Base-by-base conservation (phyloP, 2,329 filamentous ascomycete species). In the Botrytis hyacinthi region DNA sequence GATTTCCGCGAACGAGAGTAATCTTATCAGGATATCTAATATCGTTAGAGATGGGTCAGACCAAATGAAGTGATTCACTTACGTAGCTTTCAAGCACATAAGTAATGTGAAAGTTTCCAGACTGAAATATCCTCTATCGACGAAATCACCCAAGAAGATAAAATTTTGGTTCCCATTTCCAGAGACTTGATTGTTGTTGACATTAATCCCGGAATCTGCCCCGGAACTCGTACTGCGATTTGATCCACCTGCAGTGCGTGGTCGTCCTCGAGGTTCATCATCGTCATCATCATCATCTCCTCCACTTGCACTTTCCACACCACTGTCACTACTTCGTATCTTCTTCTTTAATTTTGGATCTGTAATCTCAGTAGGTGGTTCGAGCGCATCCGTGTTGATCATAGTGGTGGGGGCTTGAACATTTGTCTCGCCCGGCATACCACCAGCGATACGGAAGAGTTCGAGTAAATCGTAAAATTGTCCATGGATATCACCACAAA, bases 381-480 rank as follows among this genome's bases (percentile, higher is more conserved):
- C 95, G 79, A 98, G 91, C 81, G 97, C 94, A 77, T 93, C 93
- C n/a, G 94, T 92, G 70, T 89, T 95, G 81, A 98, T 97, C 76
- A 94, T 88, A 16, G 90, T 89, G 14, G 91, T 90, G 26, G 92
- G 91, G 22, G 88, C 84, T 80, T 94, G 88, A 40, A 90, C 87
- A 75, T 91, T 88, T 57, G 89, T 88, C 79, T 97, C 93, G 79
- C 94, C 94, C 18, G 96, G 96, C 93, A 98, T 98, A 77, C 96
- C 96, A 75, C 96, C 96, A 65, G 95, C 94, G 59, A 99, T 95
- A 71, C 95, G 92, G 84, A 99, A 99, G 68, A 99, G 90, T 85
- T 99, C 96, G 75, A 98, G 90, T 16, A 99, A 87, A 83, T 99
- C 96, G 84, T 99, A 98, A 83, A 98, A 98, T 84, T 99, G 96